Evolutionary conservation across 768 basidiomycete species (phyloP).

Genomic region (Omphalotus guepiniiformis): DNA sequence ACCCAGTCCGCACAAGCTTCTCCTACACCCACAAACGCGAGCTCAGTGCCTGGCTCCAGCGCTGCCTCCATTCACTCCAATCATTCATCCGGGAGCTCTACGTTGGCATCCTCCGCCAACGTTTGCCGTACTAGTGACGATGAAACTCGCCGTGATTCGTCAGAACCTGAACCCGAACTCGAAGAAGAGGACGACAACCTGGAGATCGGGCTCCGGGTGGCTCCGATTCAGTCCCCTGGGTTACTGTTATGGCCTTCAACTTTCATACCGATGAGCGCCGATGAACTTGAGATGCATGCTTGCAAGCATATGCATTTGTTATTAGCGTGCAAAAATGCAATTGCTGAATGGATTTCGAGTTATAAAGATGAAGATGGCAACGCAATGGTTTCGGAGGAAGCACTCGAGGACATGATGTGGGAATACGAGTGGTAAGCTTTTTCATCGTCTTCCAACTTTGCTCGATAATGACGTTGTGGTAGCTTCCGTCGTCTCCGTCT

Average conservation of each 20-base stretch:
- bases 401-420: slow-evolving; percentile 42
- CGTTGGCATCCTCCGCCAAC: slow-evolving; percentile 14
- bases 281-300: slow-evolving; percentile 72
- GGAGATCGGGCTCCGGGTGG: slow-evolving; percentile 12
- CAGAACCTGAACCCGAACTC: background rate
- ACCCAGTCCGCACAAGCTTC: slow-evolving; percentile 2
- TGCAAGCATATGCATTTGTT: slow-evolving; percentile 65
- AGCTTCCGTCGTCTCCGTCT: slow-evolving; percentile 68
- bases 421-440: slow-evolving; percentile 53
- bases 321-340: slow-evolving; percentile 56
- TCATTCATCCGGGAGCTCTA: slow-evolving; percentile 13
- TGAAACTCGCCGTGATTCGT: background rate
- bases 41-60: slow-evolving; percentile 28
- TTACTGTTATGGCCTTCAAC: slow-evolving; percentile 55
- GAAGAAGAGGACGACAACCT: background rate
- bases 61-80: slow-evolving; percentile 26
- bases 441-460: slow-evolving; percentile 9
- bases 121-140: background rate
- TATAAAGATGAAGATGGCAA: slow-evolving; percentile 34
- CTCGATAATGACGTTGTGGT: slow-evolving; percentile 11
- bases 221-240: slow-evolving; percentile 55
- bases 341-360: slow-evolving; percentile 43
- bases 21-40: slow-evolving; percentile 2
- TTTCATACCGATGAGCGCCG: slow-evolving; percentile 53
- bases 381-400: slow-evolving; percentile 28